Percentiles rank a stretch among this genome's conserved stretches.
Evolutionary conservation across 768 basidiomycete species (phyloP).

Genomic region (Amanita fuliginea): DNA sequence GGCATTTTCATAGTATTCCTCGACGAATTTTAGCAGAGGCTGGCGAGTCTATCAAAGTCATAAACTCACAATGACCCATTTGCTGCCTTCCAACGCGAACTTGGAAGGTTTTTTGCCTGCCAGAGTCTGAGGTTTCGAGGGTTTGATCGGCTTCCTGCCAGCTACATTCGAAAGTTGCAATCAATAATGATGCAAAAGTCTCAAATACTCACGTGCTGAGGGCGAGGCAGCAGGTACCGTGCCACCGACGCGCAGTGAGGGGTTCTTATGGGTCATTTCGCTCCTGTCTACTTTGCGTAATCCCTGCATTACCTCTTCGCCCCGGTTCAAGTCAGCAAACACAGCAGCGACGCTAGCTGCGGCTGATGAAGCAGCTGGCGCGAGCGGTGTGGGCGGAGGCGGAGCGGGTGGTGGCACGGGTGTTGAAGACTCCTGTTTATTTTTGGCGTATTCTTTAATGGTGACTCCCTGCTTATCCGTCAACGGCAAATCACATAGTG

Average conservation of each 20-base stretch:
- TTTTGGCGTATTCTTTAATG: conserved; percentile 28
- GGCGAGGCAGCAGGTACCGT: conserved; percentile 27
- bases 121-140: conserved; percentile 75
- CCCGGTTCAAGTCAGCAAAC: conserved; percentile 85
- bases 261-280: conserved; percentile 99
- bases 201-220: conserved; percentile 15
- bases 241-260: conserved; percentile 64
- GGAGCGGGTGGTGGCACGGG: conserved; percentile 37
- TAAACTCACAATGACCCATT: conserved; percentile 77
- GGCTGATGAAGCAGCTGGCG: conserved; percentile 31
- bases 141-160: conserved; percentile 62
- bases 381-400: conserved; percentile 36
- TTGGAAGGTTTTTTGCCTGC: conserved; percentile 89
- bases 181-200: neutral
- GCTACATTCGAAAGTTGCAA: conserved; percentile 13
- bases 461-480: conserved; percentile 47
- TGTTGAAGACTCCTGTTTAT: conserved; percentile 14
- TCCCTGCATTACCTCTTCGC: conserved; percentile 82
- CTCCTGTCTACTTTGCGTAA: conserved; percentile 91
- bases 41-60: neutral
- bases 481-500: neutral
- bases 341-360: conserved; percentile 64
- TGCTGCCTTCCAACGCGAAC: conserved; percentile 81
- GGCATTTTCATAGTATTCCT: conserved; percentile 87
- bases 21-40: conserved; percentile 1